Conservation (phyloP, 371 early-diverging fungal genomes). For the Mortierella sp. region DNA sequence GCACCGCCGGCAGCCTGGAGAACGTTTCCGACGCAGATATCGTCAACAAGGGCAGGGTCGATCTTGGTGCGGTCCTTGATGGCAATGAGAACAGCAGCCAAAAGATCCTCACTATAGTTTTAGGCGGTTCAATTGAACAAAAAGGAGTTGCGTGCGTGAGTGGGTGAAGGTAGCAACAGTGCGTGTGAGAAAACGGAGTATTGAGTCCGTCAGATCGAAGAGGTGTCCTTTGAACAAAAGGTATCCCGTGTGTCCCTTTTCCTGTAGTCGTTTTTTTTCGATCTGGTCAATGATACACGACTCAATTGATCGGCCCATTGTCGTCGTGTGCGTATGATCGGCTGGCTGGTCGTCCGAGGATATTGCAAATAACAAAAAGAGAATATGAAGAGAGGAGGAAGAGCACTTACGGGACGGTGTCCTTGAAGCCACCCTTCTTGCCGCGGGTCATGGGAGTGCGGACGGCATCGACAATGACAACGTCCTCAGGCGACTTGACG, state of each 20-base stretch:
- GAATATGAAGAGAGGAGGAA: background rate
- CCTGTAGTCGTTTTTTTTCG: background rate
- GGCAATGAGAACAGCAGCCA: slow-evolving; percentile 89
- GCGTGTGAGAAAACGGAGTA: background rate
- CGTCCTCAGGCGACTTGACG: slow-evolving; percentile 86
- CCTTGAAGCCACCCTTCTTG: slow-evolving; percentile 95
- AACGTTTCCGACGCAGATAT: slow-evolving; percentile 96
- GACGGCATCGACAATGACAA: slow-evolving; percentile 88
- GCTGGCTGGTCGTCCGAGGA: too few relatives aligned
- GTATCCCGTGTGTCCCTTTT: background rate
- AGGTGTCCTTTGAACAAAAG: background rate
- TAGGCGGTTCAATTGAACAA: background rate
- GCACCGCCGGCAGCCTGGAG: slow-evolving; percentile 95
- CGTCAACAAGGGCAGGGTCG: slow-evolving; percentile 92
- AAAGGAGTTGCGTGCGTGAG: background rate
- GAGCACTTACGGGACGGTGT: slow-evolving; percentile 71
- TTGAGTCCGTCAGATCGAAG: background rate
- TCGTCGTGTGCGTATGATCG: background rate
- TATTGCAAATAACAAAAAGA: background rate
- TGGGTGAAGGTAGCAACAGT: background rate
- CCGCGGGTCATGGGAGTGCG: slow-evolving; percentile 95
- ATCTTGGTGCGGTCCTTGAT: slow-evolving; percentile 84
- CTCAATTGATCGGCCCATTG: slow-evolving; percentile 1
- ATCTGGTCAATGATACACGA: slow-evolving; percentile 1
- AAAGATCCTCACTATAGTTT: slow-evolving; percentile 76